Conservation (phyloP, 495 filamentous ascomycete species). For the Podospora bellae-mahoneyi region DNA sequence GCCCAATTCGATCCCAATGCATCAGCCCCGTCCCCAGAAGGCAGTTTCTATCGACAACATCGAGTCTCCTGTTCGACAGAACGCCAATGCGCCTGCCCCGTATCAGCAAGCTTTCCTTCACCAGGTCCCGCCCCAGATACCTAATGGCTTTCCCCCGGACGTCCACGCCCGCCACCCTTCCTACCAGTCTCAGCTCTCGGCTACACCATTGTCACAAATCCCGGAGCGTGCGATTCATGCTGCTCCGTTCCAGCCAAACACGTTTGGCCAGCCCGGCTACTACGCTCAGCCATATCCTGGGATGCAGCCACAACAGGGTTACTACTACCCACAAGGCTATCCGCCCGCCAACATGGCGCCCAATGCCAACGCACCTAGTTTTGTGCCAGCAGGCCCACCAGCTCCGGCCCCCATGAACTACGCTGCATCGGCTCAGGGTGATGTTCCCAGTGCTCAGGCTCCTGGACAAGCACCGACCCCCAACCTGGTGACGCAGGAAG, state of each 20-base stretch:
- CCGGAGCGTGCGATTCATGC: conserved; percentile 93
- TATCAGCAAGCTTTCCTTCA: conserved; percentile 90
- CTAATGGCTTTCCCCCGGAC: conserved; percentile 55
- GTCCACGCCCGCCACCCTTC: conserved; percentile 67
- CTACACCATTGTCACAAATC: conserved; percentile 91
- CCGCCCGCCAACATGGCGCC: conserved; percentile 46
- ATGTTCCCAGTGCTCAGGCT: conserved; percentile 29
- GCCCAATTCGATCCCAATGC: conserved; percentile 75
- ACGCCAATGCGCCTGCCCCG: conserved; percentile 58
- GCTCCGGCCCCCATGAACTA: conserved; percentile 45
- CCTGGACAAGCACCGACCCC: conserved; percentile 43
- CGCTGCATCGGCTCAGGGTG: conserved; percentile 42
- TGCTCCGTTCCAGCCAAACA: conserved; percentile 81
- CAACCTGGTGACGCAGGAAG: conserved; percentile 83
- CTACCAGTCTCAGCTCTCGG: conserved; percentile 72
- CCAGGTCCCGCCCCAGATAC: conserved; percentile 72
- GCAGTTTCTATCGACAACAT: conserved; percentile 91
- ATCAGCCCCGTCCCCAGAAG: conserved; percentile 94
- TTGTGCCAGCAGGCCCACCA: conserved; percentile 55
- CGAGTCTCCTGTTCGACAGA: conserved; percentile 71
- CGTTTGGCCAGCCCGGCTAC: conserved; percentile 60
- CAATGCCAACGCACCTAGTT: conserved; percentile 53
- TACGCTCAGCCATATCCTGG: conserved; percentile 56
- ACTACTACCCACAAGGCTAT: conserved; percentile 54
- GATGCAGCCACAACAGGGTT: conserved; percentile 53